Evolutionary conservation across 2,329 filamentous ascomycete genomes (phyloP), one percentile per base, ranked within the genome.

Genomic region (Trichoderma guizhouense): DNA sequence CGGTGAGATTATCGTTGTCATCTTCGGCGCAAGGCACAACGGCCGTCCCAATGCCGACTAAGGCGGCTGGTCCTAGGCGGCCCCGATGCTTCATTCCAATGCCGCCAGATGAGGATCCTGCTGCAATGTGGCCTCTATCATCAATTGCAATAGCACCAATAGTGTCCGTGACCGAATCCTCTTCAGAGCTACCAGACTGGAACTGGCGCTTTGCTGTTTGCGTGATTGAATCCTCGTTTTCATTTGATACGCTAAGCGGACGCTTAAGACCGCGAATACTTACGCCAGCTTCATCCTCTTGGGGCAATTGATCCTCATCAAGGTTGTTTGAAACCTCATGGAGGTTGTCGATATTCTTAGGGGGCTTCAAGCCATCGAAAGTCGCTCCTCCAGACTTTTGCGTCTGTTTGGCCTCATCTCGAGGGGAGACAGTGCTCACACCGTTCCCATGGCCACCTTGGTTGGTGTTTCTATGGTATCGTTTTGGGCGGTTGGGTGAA

Each of bases 41-140:
- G 43, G 93, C 92, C 24, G 94, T 95, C 71, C 96, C 96, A 68
- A 98, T 90, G 8, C 96, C 95, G 15, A 98, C 93, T 18, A 99
- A 87, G 24, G 96, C 96, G 39, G 96, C 97, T 36, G 96, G 96
- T 0, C 96, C 97, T 74, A 97, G 88, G 43, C 96, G 92, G 7
- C 96, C 97, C 73, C 90, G 90, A 81, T 97, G 95, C 80, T 99
- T 99, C 95, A 99, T 98, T 32, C 96, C 95, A 79, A 99, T 99
- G 1, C 96, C 96, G 7, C 96, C 96, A 18, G 97, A 99, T 2
- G 96, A 99, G 2, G 96, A 97, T 18, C 92, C 96, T 5, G 95
- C 96, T 5, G 97, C 95, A 78, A 99, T 97, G 72, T 92, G 91
- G 18, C 96, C 96, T 76, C 87, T 89, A 64, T 88, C 87, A 78